Evolutionary conservation across 2,329 filamentous ascomycete species (phyloP).

Genomic region (Sporothrix protearum): DNA sequence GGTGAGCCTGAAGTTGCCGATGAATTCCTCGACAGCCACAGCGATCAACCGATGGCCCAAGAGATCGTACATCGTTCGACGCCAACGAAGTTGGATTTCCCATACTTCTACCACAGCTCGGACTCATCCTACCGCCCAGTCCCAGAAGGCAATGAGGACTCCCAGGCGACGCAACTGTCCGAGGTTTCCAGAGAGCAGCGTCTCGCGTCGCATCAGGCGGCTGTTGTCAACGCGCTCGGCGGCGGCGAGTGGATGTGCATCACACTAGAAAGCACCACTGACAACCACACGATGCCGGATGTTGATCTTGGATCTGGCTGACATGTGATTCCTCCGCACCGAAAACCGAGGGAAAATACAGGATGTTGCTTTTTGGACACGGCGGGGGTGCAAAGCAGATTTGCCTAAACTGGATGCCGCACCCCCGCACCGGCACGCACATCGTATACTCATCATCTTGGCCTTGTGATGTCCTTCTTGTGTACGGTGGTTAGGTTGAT

Average conservation of each 20-base stretch:
- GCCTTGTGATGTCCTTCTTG: neutral
- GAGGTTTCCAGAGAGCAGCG: neutral
- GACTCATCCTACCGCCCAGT: neutral
- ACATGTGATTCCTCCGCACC: neutral
- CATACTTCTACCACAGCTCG: constrained; percentile 12
- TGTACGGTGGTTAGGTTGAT: neutral
- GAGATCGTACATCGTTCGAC: neutral
- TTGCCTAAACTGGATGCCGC: constrained; percentile 17
- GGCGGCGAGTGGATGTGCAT: constrained; percentile 31
- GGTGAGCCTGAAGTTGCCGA: neutral
- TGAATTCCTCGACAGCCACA: too few relatives aligned
- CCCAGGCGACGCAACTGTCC: neutral
- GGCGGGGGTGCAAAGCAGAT: neutral
- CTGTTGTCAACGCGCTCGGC: constrained; percentile 31
- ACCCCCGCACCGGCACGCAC: neutral
- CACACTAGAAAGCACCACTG: constrained; percentile 39
- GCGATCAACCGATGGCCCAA: neutral
- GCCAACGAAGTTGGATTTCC: neutral
- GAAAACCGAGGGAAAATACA: neutral
- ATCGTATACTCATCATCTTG: neutral
- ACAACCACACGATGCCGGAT: constrained; percentile 39
- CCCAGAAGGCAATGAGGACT: neutral
- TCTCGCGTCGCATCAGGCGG: constrained; percentile 34
- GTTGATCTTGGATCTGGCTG: constrained; percentile 34
- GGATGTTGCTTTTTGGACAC: neutral